Base-by-base conservation (phyloP, 805 yeast genomes). In the Lipomyces starkeyi region DNA sequence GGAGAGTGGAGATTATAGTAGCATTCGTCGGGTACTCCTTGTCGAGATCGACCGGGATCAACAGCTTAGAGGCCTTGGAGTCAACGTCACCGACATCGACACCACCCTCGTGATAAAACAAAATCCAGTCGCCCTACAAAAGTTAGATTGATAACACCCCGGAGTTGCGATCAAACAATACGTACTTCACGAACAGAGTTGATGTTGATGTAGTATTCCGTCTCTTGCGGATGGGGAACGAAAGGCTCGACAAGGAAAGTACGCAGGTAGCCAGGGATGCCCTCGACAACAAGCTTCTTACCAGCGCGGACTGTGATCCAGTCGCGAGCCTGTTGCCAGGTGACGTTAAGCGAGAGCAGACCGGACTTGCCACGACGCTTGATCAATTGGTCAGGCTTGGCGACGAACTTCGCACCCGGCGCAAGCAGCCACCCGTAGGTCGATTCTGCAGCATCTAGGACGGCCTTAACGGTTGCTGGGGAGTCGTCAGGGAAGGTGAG, bases 81-180 rank as follows among this genome's bases (percentile, higher is more conserved):
- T 81, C 84, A 49, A 81, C 84, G 63, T 81, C 84, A 37, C 84
- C 84, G 35, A 81, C 84, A 64, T 81, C 84, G 55, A 81, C 84
- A 71, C 84, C 84, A 56, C 84, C 84, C 75, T 82, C 84, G 75
- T 81, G 83, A 77, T 81, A 81, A 74, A 81, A 81, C 69, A 82
- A 78, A 63, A 81, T 81, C 81, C 81, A 79, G 78, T 81, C 84
- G 25, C 84, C 84, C 67, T 61, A 54, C 11, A n/a, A 3, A 37
- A 11, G 52, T 60, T 53, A 32, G 58, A 14, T 13, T 17, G 14
- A 29, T 11, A 29, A 5, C 7, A 1, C n/a, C 58, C n/a, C 27
- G 27, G 22, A 49, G 6, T 3, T n/a, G 4, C 54, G 20, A 13
- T 20, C 54, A 35, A 7, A 5, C 11, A n/a, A 11, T 13, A 27